Base-by-base conservation (phyloP, 1,284 basidiomycete species). In the Cutaneotrichosporon cavernicola region DNA sequence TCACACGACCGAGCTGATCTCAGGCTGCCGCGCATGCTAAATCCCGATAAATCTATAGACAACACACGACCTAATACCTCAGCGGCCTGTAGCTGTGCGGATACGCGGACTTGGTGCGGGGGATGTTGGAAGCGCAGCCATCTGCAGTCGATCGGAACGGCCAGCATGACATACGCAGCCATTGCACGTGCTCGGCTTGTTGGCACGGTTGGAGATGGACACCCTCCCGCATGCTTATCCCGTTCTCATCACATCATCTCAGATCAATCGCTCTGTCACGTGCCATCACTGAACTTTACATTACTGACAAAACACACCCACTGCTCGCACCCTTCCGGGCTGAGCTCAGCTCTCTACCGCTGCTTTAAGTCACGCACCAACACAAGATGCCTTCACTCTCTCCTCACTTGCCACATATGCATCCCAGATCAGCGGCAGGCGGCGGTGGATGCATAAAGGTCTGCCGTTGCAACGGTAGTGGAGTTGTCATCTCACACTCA, bases 21-120 rank as follows among this genome's bases (percentile, higher is more conserved):
- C 51, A 53, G 51, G 26, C 30, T 53, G 51, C 30, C 51, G 51
- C 51, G 51, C 51, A 32, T 53, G 51, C 18, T 53, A 18, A 53
- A 30, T 22, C 46, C 46, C 21, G 21, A n/a, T n/a, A 4, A 16
- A 46, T n/a, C n/a, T 46, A 8, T 46, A 46, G 43, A 46, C 16
- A 18, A 46, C 18, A 46, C 40, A 43, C 40, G 14, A 43, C 43
- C 43, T 46, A 46, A 46, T 46, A 18, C 43, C 43, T 18, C 43
- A 46, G 43, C 43, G 43, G 43, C 43, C 18, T 46, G 43, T n/a
- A 46, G 43, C 43, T 14, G 43, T 46, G 8, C 43, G 43, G 43
- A 18, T 46, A 46, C 43, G 11, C 26, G 26, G 26, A 26, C 26
- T 26, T 26, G 1, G 26, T 26, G 3, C 26, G 26, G 26, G 26